Evolutionary conservation across 495 filamentous ascomycete genomes (phyloP), one percentile per base, ranked within the genome.

Genomic region (Jackrogersella minutella): DNA sequence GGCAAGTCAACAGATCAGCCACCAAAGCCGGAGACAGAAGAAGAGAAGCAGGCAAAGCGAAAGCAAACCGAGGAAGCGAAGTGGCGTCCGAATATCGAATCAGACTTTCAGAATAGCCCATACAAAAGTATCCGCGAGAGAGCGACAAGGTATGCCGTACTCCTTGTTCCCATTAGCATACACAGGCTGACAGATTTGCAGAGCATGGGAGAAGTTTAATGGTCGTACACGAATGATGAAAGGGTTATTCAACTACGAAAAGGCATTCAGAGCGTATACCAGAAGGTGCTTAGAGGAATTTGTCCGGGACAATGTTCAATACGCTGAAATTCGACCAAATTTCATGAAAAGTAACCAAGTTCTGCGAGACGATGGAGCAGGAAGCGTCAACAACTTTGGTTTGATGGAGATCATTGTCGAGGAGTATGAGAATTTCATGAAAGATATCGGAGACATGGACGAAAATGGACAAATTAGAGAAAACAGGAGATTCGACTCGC

Each of bases 141-240:
- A 53, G 68, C 68, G 50, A 58, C 53, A 14, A 70, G 63, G 68
- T 70, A 70, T 54, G 9, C 36, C 14, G 6, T 13, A 14, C 9
- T 26, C 13, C 2, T 28, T 30, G 28, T 0, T 5, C 16, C 3
- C 11, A 14, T 19, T 16, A 28, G 2, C 31, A 5, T 5, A 49
- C 33, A 49, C 2, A 33, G 44, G 44, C 55, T 73, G 31, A 69
- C 58, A 14, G 37, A 7, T 21, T 46, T 37, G 14, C 43, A 86
- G 82, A 1, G 81, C 83, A 39, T 86, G 84, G 84, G 76, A 83
- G 36, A 79, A 78, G 52, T 86, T 86, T 61, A 82, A 84, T 62
- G 75, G 75, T 28, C 77, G 83, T 3, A 86, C 84, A 21, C 81
- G 82, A 54, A 84, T 86, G 82, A 85, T 86, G 83, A 86, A 86